Conservation (phyloP, 768 basidiomycete genomes). For the Baorangia bicolor region DNA sequence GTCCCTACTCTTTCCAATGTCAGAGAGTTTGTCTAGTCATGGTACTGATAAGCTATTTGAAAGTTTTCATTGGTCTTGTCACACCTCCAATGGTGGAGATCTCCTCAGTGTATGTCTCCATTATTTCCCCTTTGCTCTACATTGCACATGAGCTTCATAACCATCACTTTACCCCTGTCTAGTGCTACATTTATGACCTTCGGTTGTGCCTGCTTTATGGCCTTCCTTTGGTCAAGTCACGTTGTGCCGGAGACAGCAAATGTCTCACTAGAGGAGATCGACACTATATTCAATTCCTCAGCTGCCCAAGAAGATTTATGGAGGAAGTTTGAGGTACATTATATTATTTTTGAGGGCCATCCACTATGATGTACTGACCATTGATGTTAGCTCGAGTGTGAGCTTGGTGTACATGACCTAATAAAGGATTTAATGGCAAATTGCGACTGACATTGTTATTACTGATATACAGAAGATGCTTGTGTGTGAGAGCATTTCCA, state of each 20-base stretch:
- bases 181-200: constrained; percentile 73
- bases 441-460: constrained; percentile 6
- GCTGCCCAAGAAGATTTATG: constrained; percentile 53
- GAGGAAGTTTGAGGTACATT: constrained; percentile 50
- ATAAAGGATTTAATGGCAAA: constrained; percentile 38
- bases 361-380: background rate
- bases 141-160: background rate
- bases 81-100: constrained; percentile 64
- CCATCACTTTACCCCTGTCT: background rate
- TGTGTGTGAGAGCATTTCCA: background rate
- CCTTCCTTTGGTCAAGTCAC: constrained; percentile 70
- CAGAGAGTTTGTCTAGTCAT: background rate
- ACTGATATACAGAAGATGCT: background rate
- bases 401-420: constrained; percentile 50
- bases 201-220: constrained; percentile 59
- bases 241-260: constrained; percentile 77
- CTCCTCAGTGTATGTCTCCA: constrained; percentile 51
- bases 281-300: constrained; percentile 61
- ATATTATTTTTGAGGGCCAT: background rate
- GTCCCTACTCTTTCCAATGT: constrained; percentile 13
- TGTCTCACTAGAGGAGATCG: constrained; percentile 74
- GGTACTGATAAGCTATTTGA: constrained; percentile 2
- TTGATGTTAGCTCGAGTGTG: constrained; percentile 51
- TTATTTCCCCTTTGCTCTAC: background rate
- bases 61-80: constrained; percentile 74